Base-by-base conservation (phyloP, 1,139 yeast genomes). In the Eremothecium coryli region DNA sequence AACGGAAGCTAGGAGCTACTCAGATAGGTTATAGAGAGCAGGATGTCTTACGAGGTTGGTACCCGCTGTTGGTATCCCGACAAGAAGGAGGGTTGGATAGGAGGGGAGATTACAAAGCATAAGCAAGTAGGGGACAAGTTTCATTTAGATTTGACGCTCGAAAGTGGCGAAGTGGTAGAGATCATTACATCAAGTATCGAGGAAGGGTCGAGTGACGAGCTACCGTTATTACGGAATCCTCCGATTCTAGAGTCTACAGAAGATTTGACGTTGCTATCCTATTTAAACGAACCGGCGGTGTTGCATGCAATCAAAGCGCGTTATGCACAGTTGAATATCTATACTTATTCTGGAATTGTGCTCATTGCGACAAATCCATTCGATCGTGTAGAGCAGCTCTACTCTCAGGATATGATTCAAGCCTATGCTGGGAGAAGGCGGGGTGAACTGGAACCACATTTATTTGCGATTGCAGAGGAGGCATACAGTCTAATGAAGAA, bases 401-500 rank as follows among this genome's bases (percentile, higher is more conserved):
- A 93, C 58, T 78, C 95, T 6, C 82, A 82, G 32, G 95, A 88
- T 49, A 82, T 86, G 56, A 84, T 90, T 41, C 95, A 86, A 58
- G 90, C 94, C 11, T 90, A 90, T 58, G 84, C 95, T 8, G 95
- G 95, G 23, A 82, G 79, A 52, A 73, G 84, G 52, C 72, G 96
- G 54, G 97, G 95, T 24, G 96, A 88, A 54, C 71, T 85, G 44
- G 97, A 88, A 50, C 98, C 98, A 3, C 98, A 90, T 66, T 69
- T 90, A 56, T 90, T 90, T 58, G 96, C 97, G 35, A 90, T 90
- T 53, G 98, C 98, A 14, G 97, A 90, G 59, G 96, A 90, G 52
- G 96, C 98, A n/a, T 88, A 86, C 56, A 70, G 94, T 54, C 81
- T 94, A 58, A 88, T 90, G 98, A 78, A 82, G 50, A 71, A 79